These are phyloP conservation scores for Forsythia viridissima DNA, from an alignment of 257 asterid genomes.

Conservation along the genomic window DNA sequence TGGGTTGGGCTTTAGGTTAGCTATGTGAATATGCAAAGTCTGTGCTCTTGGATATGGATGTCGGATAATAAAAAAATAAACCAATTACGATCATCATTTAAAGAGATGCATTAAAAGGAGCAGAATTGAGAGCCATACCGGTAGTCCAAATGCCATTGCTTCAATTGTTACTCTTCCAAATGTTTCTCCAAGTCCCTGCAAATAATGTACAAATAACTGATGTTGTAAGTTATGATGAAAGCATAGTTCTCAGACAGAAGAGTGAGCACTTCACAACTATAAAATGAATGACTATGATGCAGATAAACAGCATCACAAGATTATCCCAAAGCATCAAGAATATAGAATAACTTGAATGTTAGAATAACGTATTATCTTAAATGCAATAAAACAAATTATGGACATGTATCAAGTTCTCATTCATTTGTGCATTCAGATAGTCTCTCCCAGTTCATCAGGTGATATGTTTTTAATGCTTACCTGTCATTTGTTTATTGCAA, in stretches of 20 bases:
- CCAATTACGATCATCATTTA: neutral
- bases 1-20: neutral
- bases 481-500: neutral
- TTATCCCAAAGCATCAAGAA: neutral
- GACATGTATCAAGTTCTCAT: neutral
- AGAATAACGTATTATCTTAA: neutral
- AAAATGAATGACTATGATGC: neutral
- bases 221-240: neutral
- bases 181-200: constrained; percentile 98
- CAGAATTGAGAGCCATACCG: constrained; percentile 51
- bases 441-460: neutral
- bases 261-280: neutral
- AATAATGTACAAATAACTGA: neutral
- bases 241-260: neutral
- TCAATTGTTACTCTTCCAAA: constrained; percentile 98
- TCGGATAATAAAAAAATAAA: neutral
- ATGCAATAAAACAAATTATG: neutral
- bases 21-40: neutral
- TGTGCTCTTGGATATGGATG: neutral
- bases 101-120: constrained; percentile 4
- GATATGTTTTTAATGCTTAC: neutral
- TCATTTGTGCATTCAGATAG: neutral
- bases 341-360: neutral
- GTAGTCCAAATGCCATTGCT: constrained; percentile 99
- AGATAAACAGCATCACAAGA: neutral